Evolutionary conservation across 495 filamentous ascomycete genomes (phyloP).

Genomic region (Daldinia grandis): DNA sequence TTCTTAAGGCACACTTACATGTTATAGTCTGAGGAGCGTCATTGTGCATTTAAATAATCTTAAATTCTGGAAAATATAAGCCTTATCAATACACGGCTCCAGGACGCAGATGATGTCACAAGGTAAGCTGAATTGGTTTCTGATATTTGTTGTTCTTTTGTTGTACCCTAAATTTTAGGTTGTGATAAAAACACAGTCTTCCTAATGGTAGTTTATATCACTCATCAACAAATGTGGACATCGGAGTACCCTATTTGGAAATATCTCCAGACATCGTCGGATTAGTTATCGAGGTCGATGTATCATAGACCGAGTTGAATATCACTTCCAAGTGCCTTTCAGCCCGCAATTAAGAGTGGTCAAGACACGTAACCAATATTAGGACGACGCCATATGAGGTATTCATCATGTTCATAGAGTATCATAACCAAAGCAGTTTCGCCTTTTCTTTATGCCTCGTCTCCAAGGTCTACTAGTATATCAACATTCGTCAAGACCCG

Average conservation of each 20-base stretch:
- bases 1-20: neutral
- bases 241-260: neutral
- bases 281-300: neutral
- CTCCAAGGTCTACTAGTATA: slow-evolving; percentile 27
- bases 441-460: slow-evolving; percentile 14
- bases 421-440: slow-evolving; percentile 23
- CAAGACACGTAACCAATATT: neutral
- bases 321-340: neutral
- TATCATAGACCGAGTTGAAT: neutral
- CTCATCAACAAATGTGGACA: neutral
- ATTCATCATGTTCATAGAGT: slow-evolving; percentile 31
- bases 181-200: neutral
- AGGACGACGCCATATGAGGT: neutral
- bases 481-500: slow-evolving; percentile 3
- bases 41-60: slow-evolving; percentile 27
- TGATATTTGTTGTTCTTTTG: neutral
- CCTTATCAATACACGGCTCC: neutral
- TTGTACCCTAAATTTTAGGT: too few relatives aligned
- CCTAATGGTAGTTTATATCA: neutral
- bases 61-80: neutral
- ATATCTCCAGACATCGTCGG: neutral
- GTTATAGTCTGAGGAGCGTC: slow-evolving; percentile 4
- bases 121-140: neutral
- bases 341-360: neutral
- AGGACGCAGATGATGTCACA: slow-evolving; percentile 30